These are phyloP conservation scores for Fusarium agapanthi DNA, from an alignment of 2,329 filamentous ascomycete species.

Conservation along the genomic window DNA sequence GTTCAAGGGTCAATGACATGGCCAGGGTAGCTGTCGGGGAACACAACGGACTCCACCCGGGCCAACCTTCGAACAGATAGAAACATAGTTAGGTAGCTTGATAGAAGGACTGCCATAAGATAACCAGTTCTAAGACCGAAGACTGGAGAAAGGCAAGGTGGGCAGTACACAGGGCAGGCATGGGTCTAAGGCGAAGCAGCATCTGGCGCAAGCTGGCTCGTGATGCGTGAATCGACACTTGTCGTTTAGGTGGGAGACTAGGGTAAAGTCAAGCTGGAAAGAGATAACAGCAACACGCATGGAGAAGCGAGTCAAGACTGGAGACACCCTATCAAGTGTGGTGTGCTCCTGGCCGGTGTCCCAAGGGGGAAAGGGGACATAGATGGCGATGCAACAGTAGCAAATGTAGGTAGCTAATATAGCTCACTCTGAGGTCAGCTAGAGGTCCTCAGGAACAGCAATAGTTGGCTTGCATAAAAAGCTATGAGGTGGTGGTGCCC, in stretches of 20 bases:
- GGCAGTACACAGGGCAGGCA: constrained; percentile 4
- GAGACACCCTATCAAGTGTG: constrained; percentile 12
- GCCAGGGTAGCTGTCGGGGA: constrained; percentile 29
- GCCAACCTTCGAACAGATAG: constrained; percentile 26
- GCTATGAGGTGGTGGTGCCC: constrained; percentile 19
- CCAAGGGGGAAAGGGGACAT: constrained; percentile 27
- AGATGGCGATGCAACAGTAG: constrained; percentile 21
- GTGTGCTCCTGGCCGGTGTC: constrained; percentile 36
- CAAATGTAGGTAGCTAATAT: constrained; percentile 10
- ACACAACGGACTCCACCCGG: constrained; percentile 6
- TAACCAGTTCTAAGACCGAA: constrained; percentile 14
- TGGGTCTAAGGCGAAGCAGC: constrained; percentile 36
- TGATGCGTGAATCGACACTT: constrained; percentile 37
- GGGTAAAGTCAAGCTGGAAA: constrained; percentile 11
- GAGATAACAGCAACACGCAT: constrained; percentile 10
- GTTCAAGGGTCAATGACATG: constrained; percentile 25
- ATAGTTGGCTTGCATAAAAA: constrained; percentile 30
- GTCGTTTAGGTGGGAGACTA: constrained; percentile 18
- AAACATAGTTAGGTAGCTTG: constrained; percentile 15
- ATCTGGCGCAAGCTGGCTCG: constrained; percentile 35
- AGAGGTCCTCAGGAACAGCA: constrained; percentile 22
- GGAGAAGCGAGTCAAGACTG: constrained; percentile 24
- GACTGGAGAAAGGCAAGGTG: constrained; percentile 20
- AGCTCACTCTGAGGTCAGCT: constrained; percentile 8
- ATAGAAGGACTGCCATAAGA: constrained; percentile 14